These are phyloP conservation scores for Physcia stellaris DNA, from an alignment of 495 filamentous ascomycete species.

Conservation along the genomic window DNA sequence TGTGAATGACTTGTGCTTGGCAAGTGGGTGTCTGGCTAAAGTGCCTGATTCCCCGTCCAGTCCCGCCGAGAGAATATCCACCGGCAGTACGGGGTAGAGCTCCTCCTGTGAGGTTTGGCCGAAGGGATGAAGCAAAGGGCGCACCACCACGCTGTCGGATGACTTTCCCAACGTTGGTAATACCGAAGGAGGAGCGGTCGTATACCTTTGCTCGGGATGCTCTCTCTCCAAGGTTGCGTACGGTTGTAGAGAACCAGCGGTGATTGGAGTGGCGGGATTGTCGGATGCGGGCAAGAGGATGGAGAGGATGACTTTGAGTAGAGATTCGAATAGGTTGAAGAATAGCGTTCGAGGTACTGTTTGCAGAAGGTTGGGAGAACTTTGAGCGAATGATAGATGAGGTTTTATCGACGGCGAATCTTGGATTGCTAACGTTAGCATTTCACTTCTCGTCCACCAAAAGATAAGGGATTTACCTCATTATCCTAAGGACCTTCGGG, in stretches of 20 bases:
- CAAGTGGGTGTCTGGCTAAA: slow-evolving; percentile 80
- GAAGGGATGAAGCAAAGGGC: slow-evolving; percentile 80
- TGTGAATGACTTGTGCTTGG: slow-evolving; percentile 83
- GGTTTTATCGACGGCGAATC: slow-evolving; percentile 52
- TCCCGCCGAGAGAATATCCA: slow-evolving; percentile 62
- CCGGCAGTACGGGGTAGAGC: slow-evolving; percentile 72
- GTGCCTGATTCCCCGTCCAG: slow-evolving; percentile 56
- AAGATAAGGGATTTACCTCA: slow-evolving; percentile 33
- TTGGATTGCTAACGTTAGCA: slow-evolving; percentile 12
- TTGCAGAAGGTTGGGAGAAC: slow-evolving; percentile 38
- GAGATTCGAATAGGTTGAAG: slow-evolving; percentile 37
- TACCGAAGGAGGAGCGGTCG: slow-evolving; percentile 50
- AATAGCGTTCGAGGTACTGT: slow-evolving; percentile 24
- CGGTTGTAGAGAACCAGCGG: slow-evolving; percentile 59
- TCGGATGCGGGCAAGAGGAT: slow-evolving; percentile 45
- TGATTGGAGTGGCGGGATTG: slow-evolving; percentile 57
- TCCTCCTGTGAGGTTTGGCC: slow-evolving; percentile 85
- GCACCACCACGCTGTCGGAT: slow-evolving; percentile 55
- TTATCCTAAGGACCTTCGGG: slow-evolving; percentile 52
- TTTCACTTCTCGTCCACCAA: neutral
- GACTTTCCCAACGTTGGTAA: slow-evolving; percentile 50
- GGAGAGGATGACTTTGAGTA: slow-evolving; percentile 38
- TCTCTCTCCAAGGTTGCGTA: slow-evolving; percentile 48
- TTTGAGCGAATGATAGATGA: slow-evolving; percentile 47
- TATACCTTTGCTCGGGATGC: slow-evolving; percentile 35